A percentile compares a stretch with the other conserved stretches of the same genome.
phyloP scores from a whole-genome alignment of 495 filamentous ascomycete species.

The Aspergillus ostianus region DNA sequence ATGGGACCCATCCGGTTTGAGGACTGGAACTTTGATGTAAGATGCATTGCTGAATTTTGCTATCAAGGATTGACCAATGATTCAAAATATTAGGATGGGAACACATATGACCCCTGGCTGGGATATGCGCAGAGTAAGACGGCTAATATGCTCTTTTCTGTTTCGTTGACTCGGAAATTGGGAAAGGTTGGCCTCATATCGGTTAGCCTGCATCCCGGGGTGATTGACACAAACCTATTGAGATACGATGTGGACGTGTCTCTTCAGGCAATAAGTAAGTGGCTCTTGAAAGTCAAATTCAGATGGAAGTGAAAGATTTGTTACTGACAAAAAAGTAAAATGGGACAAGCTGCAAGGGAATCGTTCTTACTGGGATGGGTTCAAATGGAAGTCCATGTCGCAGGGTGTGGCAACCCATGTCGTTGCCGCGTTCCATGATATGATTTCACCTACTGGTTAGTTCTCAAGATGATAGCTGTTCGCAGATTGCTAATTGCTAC shows the following conservation, averaged over 20 bases:
- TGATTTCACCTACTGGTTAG: slow-evolving; percentile 15
- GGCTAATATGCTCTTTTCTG: slow-evolving; percentile 9
- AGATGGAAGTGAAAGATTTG: neutral
- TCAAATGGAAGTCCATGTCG: slow-evolving; percentile 42
- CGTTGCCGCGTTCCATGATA: slow-evolving; percentile 54
- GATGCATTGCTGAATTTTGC: neutral
- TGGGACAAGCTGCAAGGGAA: slow-evolving; percentile 21
- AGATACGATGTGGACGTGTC: slow-evolving; percentile 27
- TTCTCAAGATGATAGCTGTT: slow-evolving; percentile 36
- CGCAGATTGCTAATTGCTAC: neutral
- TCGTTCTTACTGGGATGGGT: slow-evolving; percentile 30
- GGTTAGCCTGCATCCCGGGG: slow-evolving; percentile 15
- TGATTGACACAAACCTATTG: slow-evolving; percentile 25
- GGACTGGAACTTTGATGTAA: slow-evolving; percentile 4
- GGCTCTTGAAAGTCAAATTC: neutral
- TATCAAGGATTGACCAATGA: neutral
- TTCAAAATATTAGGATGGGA: neutral
- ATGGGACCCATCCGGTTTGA: slow-evolving; percentile 1
- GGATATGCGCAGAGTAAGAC: slow-evolving; percentile 7
- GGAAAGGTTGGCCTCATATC: slow-evolving; percentile 2
- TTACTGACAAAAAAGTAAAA: slow-evolving; percentile 4
- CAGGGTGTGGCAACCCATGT: slow-evolving; percentile 58
- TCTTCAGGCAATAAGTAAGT: slow-evolving; percentile 19
- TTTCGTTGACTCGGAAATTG: neutral
- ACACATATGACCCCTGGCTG: slow-evolving; percentile 3